Conservation (phyloP, 2,329 filamentous ascomycete genomes). For the Seiridium unicorne region DNA sequence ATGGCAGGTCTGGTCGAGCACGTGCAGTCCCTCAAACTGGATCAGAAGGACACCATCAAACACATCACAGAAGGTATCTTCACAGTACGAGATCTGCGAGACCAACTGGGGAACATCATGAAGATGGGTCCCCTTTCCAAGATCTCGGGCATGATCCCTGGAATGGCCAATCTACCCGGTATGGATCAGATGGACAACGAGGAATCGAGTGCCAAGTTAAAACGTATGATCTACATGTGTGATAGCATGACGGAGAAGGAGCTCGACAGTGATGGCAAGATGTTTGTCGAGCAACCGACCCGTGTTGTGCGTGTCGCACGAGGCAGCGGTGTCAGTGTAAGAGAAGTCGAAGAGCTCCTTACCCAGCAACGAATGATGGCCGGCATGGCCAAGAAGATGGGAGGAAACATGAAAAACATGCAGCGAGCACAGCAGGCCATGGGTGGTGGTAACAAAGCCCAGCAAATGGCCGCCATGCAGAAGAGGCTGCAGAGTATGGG, state of each 20-base stretch:
- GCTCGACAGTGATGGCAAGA: conserved; percentile 90
- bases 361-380: conserved; percentile 99
- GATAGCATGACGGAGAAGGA: conserved; percentile 98
- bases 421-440: conserved; percentile 88
- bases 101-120: conserved; percentile 97
- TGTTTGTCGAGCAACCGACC: conserved; percentile 88
- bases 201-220: conserved; percentile 88
- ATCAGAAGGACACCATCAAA: conserved; percentile 99
- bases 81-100: conserved; percentile 87
- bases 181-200: conserved; percentile 98
- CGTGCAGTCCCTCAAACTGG: conserved; percentile 90
- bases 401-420: conserved; percentile 97
- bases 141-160: conserved; percentile 98
- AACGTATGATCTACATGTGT: conserved; percentile 98
- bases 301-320: conserved; percentile 89
- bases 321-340: conserved; percentile 86
- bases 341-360: conserved; percentile 93
- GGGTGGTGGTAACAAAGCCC: conserved; percentile 85
- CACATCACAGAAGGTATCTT: conserved; percentile 97
- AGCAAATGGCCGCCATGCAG: conserved; percentile 96
- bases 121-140: conserved; percentile 98
- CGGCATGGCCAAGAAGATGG: conserved; percentile 98
- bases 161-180: conserved; percentile 72
- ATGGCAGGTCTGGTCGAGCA: conserved; percentile 95
- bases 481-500: conserved; percentile 93